Evolutionary conservation across 2,329 filamentous ascomycete species (phyloP).

Genomic region (Colletotrichum magnum): DNA sequence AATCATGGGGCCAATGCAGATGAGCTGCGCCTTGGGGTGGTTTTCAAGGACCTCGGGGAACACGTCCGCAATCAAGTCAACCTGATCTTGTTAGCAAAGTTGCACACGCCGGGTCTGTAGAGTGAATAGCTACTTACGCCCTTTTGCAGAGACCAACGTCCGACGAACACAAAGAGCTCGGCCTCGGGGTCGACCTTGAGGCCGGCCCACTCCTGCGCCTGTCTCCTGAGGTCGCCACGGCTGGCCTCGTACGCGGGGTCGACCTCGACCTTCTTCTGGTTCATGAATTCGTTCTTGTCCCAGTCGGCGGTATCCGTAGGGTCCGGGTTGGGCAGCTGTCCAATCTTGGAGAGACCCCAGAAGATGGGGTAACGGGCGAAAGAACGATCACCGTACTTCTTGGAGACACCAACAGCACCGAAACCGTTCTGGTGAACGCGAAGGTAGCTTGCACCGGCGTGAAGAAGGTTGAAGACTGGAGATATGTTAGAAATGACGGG

Average conservation of each 20-base stretch:
- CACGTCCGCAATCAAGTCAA: constrained; percentile 78
- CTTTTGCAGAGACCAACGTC: constrained; percentile 79
- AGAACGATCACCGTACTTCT: constrained; percentile 77
- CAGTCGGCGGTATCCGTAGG: constrained; percentile 76
- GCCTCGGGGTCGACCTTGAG: constrained; percentile 72
- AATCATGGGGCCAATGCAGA: constrained; percentile 75
- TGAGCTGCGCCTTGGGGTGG: constrained; percentile 71
- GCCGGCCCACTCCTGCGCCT: constrained; percentile 78
- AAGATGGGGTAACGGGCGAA: constrained; percentile 79
- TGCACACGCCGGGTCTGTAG: background rate
- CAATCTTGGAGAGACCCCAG: constrained; percentile 75
- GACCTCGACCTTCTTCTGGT: constrained; percentile 63
- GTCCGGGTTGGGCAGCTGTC: constrained; percentile 75
- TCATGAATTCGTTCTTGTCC: constrained; percentile 65
- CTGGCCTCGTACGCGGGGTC: constrained; percentile 69
- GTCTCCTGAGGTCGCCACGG: constrained; percentile 67
- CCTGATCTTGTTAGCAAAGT: background rate
- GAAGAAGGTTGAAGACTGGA: constrained; percentile 76
- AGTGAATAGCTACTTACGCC: constrained; percentile 54
- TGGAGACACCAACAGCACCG: constrained; percentile 76
- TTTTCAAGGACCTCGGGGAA: constrained; percentile 74
- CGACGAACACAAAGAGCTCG: constrained; percentile 78
- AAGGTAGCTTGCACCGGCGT: constrained; percentile 76
- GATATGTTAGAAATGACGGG: background rate
- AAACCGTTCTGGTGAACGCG: constrained; percentile 78